Percentiles rank a stretch among this genome's conserved stretches.
phyloP scores from a whole-genome alignment of 2,329 filamentous ascomycete genomes.

The Cladosporium phlei region DNA sequence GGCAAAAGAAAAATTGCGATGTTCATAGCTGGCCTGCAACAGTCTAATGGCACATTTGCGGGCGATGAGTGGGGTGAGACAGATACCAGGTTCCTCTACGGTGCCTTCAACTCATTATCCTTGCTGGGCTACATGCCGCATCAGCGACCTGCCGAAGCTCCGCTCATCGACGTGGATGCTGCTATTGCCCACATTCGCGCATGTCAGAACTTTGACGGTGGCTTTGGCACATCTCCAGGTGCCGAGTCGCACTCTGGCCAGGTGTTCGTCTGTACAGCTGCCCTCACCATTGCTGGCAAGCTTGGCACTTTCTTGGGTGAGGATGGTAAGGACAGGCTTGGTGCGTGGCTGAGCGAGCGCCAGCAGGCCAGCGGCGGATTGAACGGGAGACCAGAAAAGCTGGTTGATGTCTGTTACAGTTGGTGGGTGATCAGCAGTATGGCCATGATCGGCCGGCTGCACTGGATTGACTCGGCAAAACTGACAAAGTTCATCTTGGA shows the following conservation, averaged over 20 bases:
- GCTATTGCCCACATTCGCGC: conserved; percentile 73
- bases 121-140: conserved; percentile 65
- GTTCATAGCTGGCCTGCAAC: conserved; percentile 79
- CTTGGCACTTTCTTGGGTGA: conserved; percentile 68
- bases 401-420: conserved; percentile 95
- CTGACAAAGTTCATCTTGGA: conserved; percentile 76
- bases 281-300: conserved; percentile 74
- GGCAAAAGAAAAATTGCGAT: conserved; percentile 70
- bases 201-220: conserved; percentile 91
- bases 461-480: conserved; percentile 87
- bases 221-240: conserved; percentile 82
- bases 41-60: conserved; percentile 76
- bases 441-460: conserved; percentile 77
- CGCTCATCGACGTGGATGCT: conserved; percentile 69
- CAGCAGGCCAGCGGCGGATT: conserved; percentile 83
- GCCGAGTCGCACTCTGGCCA: conserved; percentile 94
- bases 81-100: conserved; percentile 91
- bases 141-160: conserved; percentile 21
- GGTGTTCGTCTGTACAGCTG: conserved; percentile 89
- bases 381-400: conserved; percentile 91
- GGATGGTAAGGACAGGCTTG: conserved; percentile 64
- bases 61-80: conserved; percentile 96
- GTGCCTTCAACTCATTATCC: conserved; percentile 82
- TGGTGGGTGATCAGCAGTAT: conserved; percentile 97
- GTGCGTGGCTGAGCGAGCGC: conserved; percentile 86